Percentiles rank a stretch among this genome's conserved stretches.
phyloP scores from a whole-genome alignment of 371 early-diverging fungal genomes.

The Syncephalastrum sp. region DNA sequence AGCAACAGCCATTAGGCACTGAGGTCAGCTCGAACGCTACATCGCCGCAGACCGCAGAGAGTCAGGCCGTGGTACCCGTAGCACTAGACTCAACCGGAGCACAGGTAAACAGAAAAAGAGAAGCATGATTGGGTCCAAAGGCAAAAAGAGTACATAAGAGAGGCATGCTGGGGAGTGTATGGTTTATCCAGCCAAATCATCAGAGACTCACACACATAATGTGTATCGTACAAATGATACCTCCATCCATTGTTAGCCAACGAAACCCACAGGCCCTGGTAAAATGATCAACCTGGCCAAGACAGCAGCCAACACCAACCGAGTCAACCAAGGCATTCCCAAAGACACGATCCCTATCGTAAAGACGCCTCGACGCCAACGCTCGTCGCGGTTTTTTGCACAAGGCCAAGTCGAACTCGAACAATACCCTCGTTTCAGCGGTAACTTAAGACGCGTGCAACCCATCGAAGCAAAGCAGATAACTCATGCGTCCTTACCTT shows the following conservation, averaged over 20 bases:
- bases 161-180: background rate
- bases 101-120: background rate
- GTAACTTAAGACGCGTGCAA: conserved; percentile 31
- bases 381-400: conserved; percentile 83
- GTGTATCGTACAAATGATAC: background rate
- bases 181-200: background rate
- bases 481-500: background rate
- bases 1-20: conserved; percentile 6
- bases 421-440: conserved; percentile 70
- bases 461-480: too few relatives aligned
- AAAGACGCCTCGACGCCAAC: conserved; percentile 81
- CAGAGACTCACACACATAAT: background rate
- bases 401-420: conserved; percentile 76
- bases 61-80: too few relatives aligned
- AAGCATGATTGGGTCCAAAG: background rate
- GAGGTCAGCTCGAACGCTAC: too few relatives aligned
- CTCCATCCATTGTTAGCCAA: background rate
- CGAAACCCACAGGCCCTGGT: background rate
- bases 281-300: conserved; percentile 5
- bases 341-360: conserved; percentile 79
- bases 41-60: too few relatives aligned
- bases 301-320: background rate
- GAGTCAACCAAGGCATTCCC: conserved; percentile 27
- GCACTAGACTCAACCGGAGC: conserved; percentile 1
- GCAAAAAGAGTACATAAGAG: conserved; percentile 5